Evolutionary conservation across 106 monocot genomes (phyloP).

Genomic region (Dactylorhiza incarnata): DNA sequence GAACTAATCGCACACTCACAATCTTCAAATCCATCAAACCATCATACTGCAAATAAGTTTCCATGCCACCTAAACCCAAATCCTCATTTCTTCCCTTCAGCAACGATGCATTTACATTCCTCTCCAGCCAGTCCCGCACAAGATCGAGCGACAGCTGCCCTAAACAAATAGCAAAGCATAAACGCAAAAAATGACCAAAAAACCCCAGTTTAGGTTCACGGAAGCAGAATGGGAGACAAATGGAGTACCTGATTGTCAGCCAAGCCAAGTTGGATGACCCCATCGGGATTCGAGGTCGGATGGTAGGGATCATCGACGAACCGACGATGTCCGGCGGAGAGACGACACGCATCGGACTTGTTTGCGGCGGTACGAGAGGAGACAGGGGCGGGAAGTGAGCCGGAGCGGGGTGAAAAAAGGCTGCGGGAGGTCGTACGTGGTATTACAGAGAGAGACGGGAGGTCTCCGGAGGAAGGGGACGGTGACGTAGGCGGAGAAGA

Average conservation of each 20-base stretch:
- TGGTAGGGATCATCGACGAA: conserved; percentile 40
- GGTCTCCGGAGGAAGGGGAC: conserved; percentile 2
- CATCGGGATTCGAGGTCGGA: conserved; percentile 40
- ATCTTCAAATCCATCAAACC: conserved; percentile 84
- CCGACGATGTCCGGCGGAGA: conserved; percentile 28
- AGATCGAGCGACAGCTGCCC: conserved; percentile 84
- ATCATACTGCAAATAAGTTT: conserved; percentile 64
- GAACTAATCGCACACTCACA: conserved; percentile 35
- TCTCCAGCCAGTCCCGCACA: conserved; percentile 45
- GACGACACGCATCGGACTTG: conserved; percentile 28
- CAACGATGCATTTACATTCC: conserved; percentile 31
- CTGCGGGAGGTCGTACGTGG: conserved; percentile 29
- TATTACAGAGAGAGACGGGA: conserved; percentile 17
- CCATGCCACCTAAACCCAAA: conserved; percentile 45
- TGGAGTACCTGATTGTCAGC: conserved; percentile 62
- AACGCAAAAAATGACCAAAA: not conserved
- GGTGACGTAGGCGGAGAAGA: conserved; percentile 19
- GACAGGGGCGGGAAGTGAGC: conserved; percentile 22
- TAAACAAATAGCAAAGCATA: conserved; percentile 17
- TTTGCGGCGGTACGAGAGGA: conserved; percentile 36
- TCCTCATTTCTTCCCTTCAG: conserved; percentile 19
- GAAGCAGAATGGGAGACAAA: not conserved
- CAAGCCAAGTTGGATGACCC: conserved; percentile 56
- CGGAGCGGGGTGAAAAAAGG: conserved; percentile 45
- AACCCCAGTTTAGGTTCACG: not conserved